A percentile compares a stretch with the other conserved stretches of the same genome.
phyloP scores from a whole-genome alignment of 495 filamentous ascomycete species.

The Sordaria brevicollis region DNA sequence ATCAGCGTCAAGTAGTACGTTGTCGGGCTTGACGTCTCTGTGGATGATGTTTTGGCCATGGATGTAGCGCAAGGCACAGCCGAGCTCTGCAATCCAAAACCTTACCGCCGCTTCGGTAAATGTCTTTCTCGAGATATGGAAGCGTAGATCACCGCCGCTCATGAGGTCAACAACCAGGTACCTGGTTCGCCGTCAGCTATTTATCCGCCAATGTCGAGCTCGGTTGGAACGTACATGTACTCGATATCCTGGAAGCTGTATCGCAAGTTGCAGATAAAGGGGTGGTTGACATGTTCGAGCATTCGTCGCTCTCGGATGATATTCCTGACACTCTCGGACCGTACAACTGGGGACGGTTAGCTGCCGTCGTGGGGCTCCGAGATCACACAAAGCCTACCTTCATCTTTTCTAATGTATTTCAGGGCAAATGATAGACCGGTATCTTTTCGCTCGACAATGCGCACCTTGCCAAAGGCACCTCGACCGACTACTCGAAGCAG shows the following conservation, averaged over 20 bases:
- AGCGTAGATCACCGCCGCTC: constrained; percentile 94
- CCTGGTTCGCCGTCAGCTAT: constrained; percentile 36
- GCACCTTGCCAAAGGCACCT: constrained; percentile 95
- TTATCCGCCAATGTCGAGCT: not conserved
- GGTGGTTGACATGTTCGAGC: constrained; percentile 95
- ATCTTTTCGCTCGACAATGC: constrained; percentile 96
- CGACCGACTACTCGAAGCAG: constrained; percentile 92
- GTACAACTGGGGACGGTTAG: constrained; percentile 58
- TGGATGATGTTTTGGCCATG: constrained; percentile 91
- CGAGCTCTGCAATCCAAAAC: constrained; percentile 93
- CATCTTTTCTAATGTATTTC: constrained; percentile 98
- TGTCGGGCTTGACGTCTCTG: constrained; percentile 94
- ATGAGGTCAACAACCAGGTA: constrained; percentile 98
- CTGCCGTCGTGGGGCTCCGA: not conserved
- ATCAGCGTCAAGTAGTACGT: constrained; percentile 85
- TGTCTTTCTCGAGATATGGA: constrained; percentile 95
- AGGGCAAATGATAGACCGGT: constrained; percentile 84
- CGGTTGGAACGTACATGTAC: constrained; percentile 65
- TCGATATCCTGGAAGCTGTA: constrained; percentile 99
- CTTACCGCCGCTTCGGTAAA: constrained; percentile 95
- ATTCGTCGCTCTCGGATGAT: constrained; percentile 95
- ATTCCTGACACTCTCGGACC: constrained; percentile 94
- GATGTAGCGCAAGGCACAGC: constrained; percentile 85
- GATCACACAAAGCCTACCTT: constrained; percentile 50
- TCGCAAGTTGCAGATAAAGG: constrained; percentile 95